Evolutionary conservation across 306 rosid species (phyloP), one percentile per base, ranked within the genome.

Genomic region (Citrullus colocynthis): DNA sequence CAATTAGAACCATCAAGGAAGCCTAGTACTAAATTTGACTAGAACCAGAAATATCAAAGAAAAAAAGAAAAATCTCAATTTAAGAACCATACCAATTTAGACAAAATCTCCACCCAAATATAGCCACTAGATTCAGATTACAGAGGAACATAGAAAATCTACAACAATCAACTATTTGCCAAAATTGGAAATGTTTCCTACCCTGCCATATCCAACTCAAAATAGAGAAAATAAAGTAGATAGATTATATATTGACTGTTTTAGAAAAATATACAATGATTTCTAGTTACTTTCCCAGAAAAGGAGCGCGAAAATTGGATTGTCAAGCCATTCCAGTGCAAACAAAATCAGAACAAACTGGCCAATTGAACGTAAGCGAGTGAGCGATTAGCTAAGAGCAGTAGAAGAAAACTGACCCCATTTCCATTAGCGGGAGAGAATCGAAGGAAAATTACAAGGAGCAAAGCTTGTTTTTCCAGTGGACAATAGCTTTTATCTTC

Each of bases 11-110:
- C 76, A 71, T 71, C 28, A 41, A 48, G 7, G 41, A 71, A 45
- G 17, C 41, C 1, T 48, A 48, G 76, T 51, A 71, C 76, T 71
- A 71, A 71, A 71, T 71, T 71, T 71, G 76, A 71, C 76, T 71
- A 48, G 13, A 48, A 41, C 58, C 76, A 6, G 20, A 71, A 21
- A 45, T 12, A 71, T 71, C 76, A 24, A 17, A 71, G 41, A 18
- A 8, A 14, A 45, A 70, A 6, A 2, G 28, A 12, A 71, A 71
- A 45, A 24, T 71, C 76, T 48, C 76, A 48, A 71, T 45, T 71
- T 71, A 71, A 71, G 76, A 71, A 48, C 76, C 6, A 71, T 24
- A 44, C 76, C n/a, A 71, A 71, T 71, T 71, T 71, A 71, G 76
- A 71, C 37, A 44, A 39, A 13, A 71, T 71, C 76, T 10, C 1